Evolutionary conservation across 805 yeast genomes (phyloP).

Genomic region (Yarrowia osloensis): DNA sequence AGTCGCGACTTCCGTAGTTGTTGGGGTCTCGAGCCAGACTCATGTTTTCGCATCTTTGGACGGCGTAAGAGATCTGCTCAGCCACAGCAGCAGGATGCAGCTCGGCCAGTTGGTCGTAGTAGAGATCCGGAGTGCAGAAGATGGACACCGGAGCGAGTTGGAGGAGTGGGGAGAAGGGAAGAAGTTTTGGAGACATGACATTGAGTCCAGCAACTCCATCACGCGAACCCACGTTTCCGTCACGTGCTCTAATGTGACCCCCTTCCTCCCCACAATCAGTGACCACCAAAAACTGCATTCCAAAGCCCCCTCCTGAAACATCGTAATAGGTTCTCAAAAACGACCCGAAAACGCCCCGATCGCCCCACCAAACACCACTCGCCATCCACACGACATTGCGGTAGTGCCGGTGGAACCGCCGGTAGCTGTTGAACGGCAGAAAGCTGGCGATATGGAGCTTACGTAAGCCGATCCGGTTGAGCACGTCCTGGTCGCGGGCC

Average conservation of each 20-base stretch:
- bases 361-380: conserved; percentile 25
- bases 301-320: not conserved
- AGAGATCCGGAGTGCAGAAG: conserved; percentile 2
- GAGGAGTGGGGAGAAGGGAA: not conserved
- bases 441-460: not conserved
- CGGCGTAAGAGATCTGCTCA: conserved; percentile 11
- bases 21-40: not conserved
- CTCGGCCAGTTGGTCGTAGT: conserved; percentile 6
- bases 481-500: not conserved
- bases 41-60: conserved; percentile 6
- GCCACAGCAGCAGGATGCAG: conserved; percentile 4
- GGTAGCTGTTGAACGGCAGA: conserved; percentile 19
- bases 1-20: not conserved
- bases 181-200: not conserved
- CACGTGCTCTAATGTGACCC: not conserved
- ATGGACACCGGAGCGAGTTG: conserved; percentile 2
- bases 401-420: conserved; percentile 8
- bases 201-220: no score
- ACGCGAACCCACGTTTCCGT: no score
- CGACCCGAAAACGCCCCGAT: conserved; percentile 16
- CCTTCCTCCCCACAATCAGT: not conserved
- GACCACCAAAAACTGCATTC: conserved; percentile 3
- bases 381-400: conserved; percentile 16
- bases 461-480: not conserved
- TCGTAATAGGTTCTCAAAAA: not conserved